phyloP scores from a whole-genome alignment of 192 early-diverging fungal species.

The Coemansia umbellata region DNA sequence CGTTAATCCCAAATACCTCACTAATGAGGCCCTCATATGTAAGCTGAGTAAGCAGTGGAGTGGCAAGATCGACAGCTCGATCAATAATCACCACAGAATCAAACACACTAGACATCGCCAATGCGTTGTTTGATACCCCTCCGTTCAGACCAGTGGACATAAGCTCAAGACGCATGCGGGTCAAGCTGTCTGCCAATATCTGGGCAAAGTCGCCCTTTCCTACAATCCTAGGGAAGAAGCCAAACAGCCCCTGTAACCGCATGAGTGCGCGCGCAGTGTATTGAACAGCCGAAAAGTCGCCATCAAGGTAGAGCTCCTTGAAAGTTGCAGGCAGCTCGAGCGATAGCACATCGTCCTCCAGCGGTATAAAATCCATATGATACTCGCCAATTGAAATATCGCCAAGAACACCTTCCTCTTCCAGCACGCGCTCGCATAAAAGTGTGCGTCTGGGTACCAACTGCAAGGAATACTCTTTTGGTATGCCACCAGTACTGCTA shows the following conservation, averaged over 20 bases:
- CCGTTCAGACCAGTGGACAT: conserved; percentile 26
- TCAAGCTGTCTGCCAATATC: conserved; percentile 67
- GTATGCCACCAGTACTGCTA: conserved; percentile 1
- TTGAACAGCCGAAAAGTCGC: conserved; percentile 41
- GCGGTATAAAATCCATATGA: conserved; percentile 84
- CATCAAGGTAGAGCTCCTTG: conserved; percentile 73
- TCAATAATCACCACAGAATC: conserved; percentile 91
- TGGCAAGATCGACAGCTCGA: conserved; percentile 83
- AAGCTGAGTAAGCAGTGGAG: conserved; percentile 90
- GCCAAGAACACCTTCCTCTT: conserved; percentile 88
- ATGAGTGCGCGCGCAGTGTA: conserved; percentile 66
- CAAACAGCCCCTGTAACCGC: conserved; percentile 84
- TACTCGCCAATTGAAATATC: conserved; percentile 83
- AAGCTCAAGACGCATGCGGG: conserved; percentile 81
- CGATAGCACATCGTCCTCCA: conserved; percentile 87
- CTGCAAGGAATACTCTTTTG: conserved; percentile 64
- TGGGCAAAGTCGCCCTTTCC: conserved; percentile 87
- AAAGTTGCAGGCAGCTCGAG: conserved; percentile 83
- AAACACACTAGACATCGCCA: conserved; percentile 59
- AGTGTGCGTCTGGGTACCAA: conserved; percentile 88
- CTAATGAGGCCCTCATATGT: conserved; percentile 97
- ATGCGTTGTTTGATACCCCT: conserved; percentile 15
- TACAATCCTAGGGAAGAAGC: conserved; percentile 84
- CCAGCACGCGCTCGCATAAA: conserved; percentile 89
- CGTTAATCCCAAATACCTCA: conserved; percentile 81